phyloP scores from a whole-genome alignment of 805 yeast genomes.

The Candida yuanshanica region DNA sequence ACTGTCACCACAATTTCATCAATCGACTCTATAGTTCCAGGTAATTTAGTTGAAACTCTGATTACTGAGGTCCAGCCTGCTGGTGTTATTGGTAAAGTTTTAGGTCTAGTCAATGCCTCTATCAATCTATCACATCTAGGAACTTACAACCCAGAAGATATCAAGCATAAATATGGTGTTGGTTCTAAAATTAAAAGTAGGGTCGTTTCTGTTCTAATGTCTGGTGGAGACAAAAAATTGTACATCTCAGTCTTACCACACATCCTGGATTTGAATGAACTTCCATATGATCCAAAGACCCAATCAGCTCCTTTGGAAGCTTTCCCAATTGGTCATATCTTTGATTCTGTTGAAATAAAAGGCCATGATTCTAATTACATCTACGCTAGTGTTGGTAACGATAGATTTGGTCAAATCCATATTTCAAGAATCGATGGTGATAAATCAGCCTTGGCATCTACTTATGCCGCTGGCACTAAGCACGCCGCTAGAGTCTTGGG shows the following conservation, averaged over 20 bases:
- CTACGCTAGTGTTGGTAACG: slow-evolving; percentile 51
- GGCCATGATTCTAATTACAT: slow-evolving; percentile 55
- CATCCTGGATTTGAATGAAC: slow-evolving; percentile 31
- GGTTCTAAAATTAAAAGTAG: slow-evolving; percentile 70
- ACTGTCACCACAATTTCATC: slow-evolving; percentile 56
- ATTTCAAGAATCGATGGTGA: slow-evolving; percentile 56
- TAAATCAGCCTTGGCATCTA: slow-evolving; percentile 33
- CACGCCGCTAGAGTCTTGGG: slow-evolving; percentile 78
- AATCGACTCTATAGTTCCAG: slow-evolving; percentile 80
- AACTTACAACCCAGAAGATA: slow-evolving; percentile 35
- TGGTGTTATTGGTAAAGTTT: slow-evolving; percentile 69
- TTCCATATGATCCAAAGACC: slow-evolving; percentile 17
- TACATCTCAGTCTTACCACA: slow-evolving; percentile 61
- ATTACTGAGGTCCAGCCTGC: slow-evolving; percentile 50
- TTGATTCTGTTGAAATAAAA: slow-evolving; percentile 52
- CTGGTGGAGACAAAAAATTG: slow-evolving; percentile 47
- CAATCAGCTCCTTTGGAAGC: slow-evolving; percentile 47
- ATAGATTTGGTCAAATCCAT: slow-evolving; percentile 68
- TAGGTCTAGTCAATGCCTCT: slow-evolving; percentile 71
- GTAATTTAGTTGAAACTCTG: slow-evolving; percentile 70
- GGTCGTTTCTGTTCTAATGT: slow-evolving; percentile 54
- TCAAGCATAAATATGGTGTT: slow-evolving; percentile 58
- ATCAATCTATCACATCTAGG: slow-evolving; percentile 63
- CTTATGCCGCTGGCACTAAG: slow-evolving; percentile 57
- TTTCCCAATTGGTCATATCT: slow-evolving; percentile 68